Base-by-base conservation (phyloP, 805 yeast genomes). In the Zygoascus biomembranicola region DNA sequence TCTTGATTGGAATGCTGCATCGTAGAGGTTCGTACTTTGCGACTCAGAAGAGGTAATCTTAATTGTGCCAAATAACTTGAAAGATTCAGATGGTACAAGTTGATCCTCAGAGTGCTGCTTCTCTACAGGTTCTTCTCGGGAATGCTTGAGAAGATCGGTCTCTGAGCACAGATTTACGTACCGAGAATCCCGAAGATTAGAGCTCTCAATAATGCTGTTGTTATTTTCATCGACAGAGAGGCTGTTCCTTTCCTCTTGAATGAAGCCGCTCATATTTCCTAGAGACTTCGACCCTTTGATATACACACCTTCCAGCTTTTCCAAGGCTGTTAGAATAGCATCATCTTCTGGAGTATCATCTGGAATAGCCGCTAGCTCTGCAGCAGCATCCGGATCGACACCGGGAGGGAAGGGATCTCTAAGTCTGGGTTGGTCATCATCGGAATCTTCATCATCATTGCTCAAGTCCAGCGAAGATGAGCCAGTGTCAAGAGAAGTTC, bases 301-400 rank as follows among this genome's bases (percentile, higher is more conserved):
- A 39, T 62, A 62, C 5, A 74, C 79, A 0, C 96, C 98, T 68
- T 87, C 95, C 32, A 92, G 72, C 68, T 86, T 90, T 69, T 74
- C 74, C 59, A 90, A 72, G 0, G 98, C 90, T 47, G 82, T 80
- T 50, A 75, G 77, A 13, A 90, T 73, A 0, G 96, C 96, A 67
- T 88, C 87, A 16, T 77, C 80, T 31, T 76, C 79, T 43, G 78
- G 71, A 0, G 82, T 75, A 47, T 85, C 90, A 66, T 92, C 97
- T 0, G 97, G 92, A 50, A 90, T 81, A 5, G 50, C 47, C 8
- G 55, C 55, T 49, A 52, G 47, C 19, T 49, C 52, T 4, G 52
- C 53, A 28, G 56, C 56, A 41, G 48, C 43, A 32, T 49, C 46
- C 23, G 52, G 52, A 37, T 52, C 52, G 3, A 52, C 49, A 23